phyloP scores from a whole-genome alignment of 2,329 filamentous ascomycete genomes.

The Plectosphaerella plurivora region DNA sequence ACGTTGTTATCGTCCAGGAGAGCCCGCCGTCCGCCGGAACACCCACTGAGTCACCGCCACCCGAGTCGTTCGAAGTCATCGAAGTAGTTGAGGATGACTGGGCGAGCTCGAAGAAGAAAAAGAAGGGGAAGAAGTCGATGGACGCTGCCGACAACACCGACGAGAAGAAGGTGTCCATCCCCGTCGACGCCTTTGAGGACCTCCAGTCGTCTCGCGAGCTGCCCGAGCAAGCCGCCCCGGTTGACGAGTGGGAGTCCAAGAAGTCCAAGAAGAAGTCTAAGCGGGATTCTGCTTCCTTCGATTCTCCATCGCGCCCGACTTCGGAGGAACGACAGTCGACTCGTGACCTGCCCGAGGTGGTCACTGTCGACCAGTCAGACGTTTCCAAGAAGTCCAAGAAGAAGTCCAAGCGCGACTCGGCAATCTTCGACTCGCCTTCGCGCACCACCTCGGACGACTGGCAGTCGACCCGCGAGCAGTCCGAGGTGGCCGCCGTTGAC shows the following conservation, averaged over 20 bases:
- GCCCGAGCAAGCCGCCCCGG: slow-evolving; percentile 12
- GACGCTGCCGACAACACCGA: slow-evolving; percentile 14
- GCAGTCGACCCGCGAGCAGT: slow-evolving; percentile 11
- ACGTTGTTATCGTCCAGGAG: slow-evolving; percentile 21
- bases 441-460: slow-evolving; percentile 23
- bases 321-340: slow-evolving; percentile 26
- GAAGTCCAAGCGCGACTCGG: slow-evolving; percentile 12
- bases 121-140: slow-evolving; percentile 23
- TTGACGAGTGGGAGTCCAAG: slow-evolving; percentile 29
- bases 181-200: slow-evolving; percentile 23
- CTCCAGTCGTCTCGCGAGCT: slow-evolving; percentile 10
- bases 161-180: slow-evolving; percentile 21
- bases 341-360: slow-evolving; percentile 16
- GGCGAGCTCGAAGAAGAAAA: slow-evolving; percentile 24
- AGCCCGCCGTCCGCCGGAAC: slow-evolving; percentile 8
- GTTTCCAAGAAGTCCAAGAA: too few species aligned
- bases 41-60: background rate
- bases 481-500: slow-evolving; percentile 22
- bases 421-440: slow-evolving; percentile 23
- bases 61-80: slow-evolving; percentile 12
- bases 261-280: slow-evolving; percentile 26
- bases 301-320: slow-evolving; percentile 24
- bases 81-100: slow-evolving; percentile 16
- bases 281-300: slow-evolving; percentile 15
- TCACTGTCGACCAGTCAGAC: slow-evolving; percentile 10